phyloP scores from a whole-genome alignment of 768 basidiomycete species.

The Leccinum obscurum region DNA sequence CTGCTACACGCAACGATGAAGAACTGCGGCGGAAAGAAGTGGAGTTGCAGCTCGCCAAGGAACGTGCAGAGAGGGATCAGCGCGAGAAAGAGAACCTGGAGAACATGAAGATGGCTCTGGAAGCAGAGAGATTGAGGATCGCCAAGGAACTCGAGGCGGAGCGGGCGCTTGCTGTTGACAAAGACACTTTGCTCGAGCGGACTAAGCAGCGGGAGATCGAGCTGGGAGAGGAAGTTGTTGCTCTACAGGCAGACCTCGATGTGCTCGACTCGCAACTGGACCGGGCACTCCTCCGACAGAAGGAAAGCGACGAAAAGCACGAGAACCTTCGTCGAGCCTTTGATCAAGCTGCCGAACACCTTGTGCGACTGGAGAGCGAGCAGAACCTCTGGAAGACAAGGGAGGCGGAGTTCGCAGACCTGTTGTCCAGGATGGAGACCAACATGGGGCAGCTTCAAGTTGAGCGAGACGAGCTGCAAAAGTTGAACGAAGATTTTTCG shows the following conservation, averaged over 20 bases:
- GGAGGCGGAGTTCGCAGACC: constrained; percentile 63
- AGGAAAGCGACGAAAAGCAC: constrained; percentile 78
- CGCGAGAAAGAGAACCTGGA: constrained; percentile 78
- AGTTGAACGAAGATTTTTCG: constrained; percentile 67
- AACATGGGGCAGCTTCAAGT: constrained; percentile 57
- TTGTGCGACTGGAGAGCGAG: constrained; percentile 77
- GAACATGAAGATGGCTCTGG: constrained; percentile 76
- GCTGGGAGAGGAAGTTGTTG: constrained; percentile 80
- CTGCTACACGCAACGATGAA: constrained; percentile 90
- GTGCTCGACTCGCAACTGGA: constrained; percentile 84
- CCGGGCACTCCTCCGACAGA: constrained; percentile 72
- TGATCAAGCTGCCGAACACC: constrained; percentile 83
- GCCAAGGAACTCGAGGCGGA: constrained; percentile 84
- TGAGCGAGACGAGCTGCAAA: constrained; percentile 63
- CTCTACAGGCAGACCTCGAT: constrained; percentile 81
- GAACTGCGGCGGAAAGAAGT: constrained; percentile 86
- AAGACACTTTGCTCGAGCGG: constrained; percentile 78
- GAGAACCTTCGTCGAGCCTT: constrained; percentile 70
- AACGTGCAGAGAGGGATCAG: constrained; percentile 85
- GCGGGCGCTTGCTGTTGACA: constrained; percentile 74
- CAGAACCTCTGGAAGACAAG: constrained; percentile 63
- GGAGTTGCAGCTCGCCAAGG: constrained; percentile 77
- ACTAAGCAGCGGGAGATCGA: constrained; percentile 84
- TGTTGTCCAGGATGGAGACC: constrained; percentile 56
- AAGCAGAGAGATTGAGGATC: constrained; percentile 80